phyloP scores from a whole-genome alignment of 108 stramenopile genomes.

The Bacterosira constricta region DNA sequence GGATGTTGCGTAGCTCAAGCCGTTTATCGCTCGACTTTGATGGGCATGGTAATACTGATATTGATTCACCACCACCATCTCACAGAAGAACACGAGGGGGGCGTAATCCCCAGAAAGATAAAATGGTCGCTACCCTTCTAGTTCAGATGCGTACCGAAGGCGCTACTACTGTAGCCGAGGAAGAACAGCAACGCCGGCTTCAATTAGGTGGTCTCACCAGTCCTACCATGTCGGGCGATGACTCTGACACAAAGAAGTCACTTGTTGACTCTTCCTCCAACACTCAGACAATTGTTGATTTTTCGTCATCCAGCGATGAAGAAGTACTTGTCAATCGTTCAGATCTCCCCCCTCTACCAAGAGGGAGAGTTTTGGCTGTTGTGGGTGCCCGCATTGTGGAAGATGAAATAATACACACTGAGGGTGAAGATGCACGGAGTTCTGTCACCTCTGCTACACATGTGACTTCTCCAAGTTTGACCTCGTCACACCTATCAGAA shows the following conservation, averaged over 20 bases:
- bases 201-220: constrained; percentile 17
- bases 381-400: constrained; percentile 43
- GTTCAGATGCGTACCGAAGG: constrained; percentile 61
- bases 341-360: constrained; percentile 43
- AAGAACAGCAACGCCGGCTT: constrained; percentile 13
- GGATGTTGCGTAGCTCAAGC: constrained; percentile 25
- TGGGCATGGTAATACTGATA: constrained; percentile 5
- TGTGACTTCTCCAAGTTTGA: constrained; percentile 6
- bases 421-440: constrained; percentile 31
- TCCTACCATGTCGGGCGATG: neutral
- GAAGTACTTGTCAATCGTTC: constrained; percentile 34
- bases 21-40: constrained; percentile 11
- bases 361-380: constrained; percentile 43
- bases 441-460: constrained; percentile 35
- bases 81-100: constrained; percentile 8
- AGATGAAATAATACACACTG: constrained; percentile 12
- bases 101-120: constrained; percentile 71
- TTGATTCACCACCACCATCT: neutral
- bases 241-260: neutral
- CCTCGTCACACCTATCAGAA: constrained; percentile 16
- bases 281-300: constrained; percentile 13
- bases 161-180: neutral
- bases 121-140: constrained; percentile 81
- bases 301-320: constrained; percentile 21
- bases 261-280: neutral